Conservation (phyloP, 768 basidiomycete genomes). For the Amyloporia xantha region DNA sequence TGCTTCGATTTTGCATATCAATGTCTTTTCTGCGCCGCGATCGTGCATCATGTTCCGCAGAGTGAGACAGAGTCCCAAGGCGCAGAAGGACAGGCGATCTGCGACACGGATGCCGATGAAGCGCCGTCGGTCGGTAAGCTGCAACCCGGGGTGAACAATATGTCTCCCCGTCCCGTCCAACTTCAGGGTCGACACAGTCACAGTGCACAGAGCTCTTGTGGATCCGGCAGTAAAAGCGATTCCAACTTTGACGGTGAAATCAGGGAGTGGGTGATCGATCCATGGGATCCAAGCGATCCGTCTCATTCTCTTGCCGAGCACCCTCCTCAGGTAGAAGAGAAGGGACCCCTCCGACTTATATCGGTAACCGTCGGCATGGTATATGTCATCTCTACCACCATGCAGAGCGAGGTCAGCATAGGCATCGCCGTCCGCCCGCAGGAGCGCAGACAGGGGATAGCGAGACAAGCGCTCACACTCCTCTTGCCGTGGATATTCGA, state of each 20-base stretch:
- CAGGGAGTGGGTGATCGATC: not conserved
- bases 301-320: not conserved
- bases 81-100: not conserved
- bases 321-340: not conserved
- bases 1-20: conserved; percentile 7
- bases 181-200: no score
- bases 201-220: not conserved
- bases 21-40: conserved; percentile 12
- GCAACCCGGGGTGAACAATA: no score
- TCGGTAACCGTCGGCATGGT: conserved; percentile 15
- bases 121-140: no score
- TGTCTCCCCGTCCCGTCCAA: no score
- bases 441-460: conserved; percentile 37
- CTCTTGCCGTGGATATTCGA: conserved; percentile 44
- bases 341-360: not conserved
- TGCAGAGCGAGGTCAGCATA: conserved; percentile 43
- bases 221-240: not conserved
- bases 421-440: conserved; percentile 42
- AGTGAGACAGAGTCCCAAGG: not conserved
- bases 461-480: conserved; percentile 37
- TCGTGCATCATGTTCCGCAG: not conserved
- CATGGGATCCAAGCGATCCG: no score
- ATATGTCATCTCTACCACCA: conserved; percentile 13
- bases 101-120: no score
- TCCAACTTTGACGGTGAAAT: not conserved